Conservation (phyloP, 176 grass and related monocot species). For the Zoysia pacifica region DNA sequence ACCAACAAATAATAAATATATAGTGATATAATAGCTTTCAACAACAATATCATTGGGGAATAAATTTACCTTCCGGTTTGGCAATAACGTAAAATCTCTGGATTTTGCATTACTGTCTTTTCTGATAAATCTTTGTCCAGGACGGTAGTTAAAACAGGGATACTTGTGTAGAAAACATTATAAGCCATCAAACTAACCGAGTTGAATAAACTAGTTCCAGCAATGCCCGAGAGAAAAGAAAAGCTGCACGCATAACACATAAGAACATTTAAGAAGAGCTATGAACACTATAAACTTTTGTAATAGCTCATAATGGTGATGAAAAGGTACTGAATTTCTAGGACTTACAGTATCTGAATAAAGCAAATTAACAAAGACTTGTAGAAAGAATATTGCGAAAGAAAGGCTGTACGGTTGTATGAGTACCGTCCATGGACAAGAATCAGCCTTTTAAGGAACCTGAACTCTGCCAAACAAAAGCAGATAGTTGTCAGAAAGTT, state of each 20-base stretch:
- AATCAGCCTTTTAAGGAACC: slow-evolving; percentile 92
- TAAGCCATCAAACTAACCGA: slow-evolving; percentile 97
- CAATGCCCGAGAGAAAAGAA: slow-evolving; percentile 96
- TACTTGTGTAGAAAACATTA: slow-evolving; percentile 97
- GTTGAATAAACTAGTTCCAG: slow-evolving; percentile 97
- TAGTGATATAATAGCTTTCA: slow-evolving; percentile 3
- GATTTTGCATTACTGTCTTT: slow-evolving; percentile 95
- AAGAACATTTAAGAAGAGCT: slow-evolving; percentile 35
- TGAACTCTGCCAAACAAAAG: slow-evolving; percentile 69
- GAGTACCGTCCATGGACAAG: slow-evolving; percentile 97
- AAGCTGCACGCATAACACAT: slow-evolving; percentile 60
- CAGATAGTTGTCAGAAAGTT: slow-evolving; percentile 9
- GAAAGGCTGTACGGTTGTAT: slow-evolving; percentile 91
- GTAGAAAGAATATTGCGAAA: slow-evolving; percentile 98
- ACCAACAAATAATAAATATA: background rate
- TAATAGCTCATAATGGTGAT: slow-evolving; percentile 8
- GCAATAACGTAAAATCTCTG: slow-evolving; percentile 89
- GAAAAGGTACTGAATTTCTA: slow-evolving; percentile 6
- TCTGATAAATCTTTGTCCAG: slow-evolving; percentile 94
- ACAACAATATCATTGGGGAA: slow-evolving; percentile 3
- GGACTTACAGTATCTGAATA: slow-evolving; percentile 97
- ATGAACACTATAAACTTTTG: slow-evolving; percentile 31
- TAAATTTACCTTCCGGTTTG: slow-evolving; percentile 86
- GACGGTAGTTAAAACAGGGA: slow-evolving; percentile 87
- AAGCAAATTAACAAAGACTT: slow-evolving; percentile 99